phyloP scores from a whole-genome alignment of 148 eudicot species.

The Persicaria tinctoria region DNA sequence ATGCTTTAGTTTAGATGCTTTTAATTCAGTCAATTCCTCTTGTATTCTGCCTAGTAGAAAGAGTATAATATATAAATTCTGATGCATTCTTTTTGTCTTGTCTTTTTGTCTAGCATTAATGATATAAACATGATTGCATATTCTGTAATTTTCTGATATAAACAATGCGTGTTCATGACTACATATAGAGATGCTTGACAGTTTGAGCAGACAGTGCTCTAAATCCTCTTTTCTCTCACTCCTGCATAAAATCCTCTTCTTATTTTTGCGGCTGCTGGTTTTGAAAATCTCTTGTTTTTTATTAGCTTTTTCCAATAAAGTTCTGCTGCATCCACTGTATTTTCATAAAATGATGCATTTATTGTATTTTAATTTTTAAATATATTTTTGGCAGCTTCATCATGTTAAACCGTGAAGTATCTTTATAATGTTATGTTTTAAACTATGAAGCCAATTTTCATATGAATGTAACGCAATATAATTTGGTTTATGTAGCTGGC shows the following conservation, averaged over 20 bases:
- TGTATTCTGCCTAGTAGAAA: not conserved
- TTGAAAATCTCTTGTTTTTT: no score
- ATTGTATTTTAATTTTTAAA: not conserved
- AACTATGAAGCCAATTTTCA: not conserved
- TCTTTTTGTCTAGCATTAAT: not conserved
- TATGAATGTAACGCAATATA: not conserved
- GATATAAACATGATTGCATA: not conserved
- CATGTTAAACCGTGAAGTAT: not conserved
- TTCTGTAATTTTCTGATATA: not conserved
- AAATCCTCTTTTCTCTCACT: not conserved
- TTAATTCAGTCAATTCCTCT: not conserved
- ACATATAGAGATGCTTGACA: not conserved
- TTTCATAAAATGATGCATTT: not conserved
- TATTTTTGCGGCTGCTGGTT: not conserved
- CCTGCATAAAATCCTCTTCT: not conserved
- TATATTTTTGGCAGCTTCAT: not conserved
- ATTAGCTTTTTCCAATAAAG: not conserved
- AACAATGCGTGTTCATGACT: not conserved
- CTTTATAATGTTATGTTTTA: not conserved
- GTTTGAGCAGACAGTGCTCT: not conserved
- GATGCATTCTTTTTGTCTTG: constrained; percentile 28
- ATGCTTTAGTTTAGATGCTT: not conserved
- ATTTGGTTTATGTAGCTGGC: constrained; percentile 58
- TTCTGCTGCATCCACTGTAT: not conserved
- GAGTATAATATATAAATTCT: constrained; percentile 15